These are phyloP conservation scores for Pythium biforme DNA, from an alignment of 352 stramenopile genomes.

Conservation along the genomic window DNA sequence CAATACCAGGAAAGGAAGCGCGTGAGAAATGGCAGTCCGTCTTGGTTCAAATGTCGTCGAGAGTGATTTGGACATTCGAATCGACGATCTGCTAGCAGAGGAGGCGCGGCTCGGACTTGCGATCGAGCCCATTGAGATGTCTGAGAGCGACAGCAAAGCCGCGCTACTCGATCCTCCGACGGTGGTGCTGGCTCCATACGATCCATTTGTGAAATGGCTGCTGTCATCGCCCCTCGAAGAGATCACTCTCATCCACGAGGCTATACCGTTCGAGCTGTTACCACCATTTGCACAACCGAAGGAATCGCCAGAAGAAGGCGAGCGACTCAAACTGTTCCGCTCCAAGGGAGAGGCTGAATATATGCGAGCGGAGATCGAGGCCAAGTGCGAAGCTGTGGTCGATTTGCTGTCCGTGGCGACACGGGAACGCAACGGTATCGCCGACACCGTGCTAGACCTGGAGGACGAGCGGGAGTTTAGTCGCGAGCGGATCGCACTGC, in stretches of 20 bases:
- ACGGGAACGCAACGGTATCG: constrained; percentile 43
- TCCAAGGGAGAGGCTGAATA: constrained; percentile 21
- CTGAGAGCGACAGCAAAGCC: constrained; percentile 3
- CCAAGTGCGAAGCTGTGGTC: constrained; percentile 40
- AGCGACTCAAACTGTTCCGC: not conserved
- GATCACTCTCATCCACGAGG: constrained; percentile 34
- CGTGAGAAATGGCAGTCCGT: not conserved
- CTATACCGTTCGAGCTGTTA: constrained; percentile 26
- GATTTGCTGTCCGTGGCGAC: constrained; percentile 50
- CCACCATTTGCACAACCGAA: constrained; percentile 3
- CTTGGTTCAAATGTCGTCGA: not conserved
- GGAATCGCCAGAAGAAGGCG: not conserved
- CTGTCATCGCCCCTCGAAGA: constrained; percentile 45
- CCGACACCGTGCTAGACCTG: constrained; percentile 40
- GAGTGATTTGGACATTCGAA: constrained; percentile 14
- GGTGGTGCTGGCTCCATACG: constrained; percentile 35
- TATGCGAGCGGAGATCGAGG: constrained; percentile 45
- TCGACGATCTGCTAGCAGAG: constrained; percentile 16
- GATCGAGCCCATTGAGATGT: not conserved
- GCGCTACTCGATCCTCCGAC: constrained; percentile 37
- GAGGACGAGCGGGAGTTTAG: constrained; percentile 45
- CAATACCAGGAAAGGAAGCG: not conserved
- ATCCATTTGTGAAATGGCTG: constrained; percentile 64
- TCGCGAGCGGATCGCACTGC: constrained; percentile 48
- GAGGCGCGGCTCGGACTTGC: constrained; percentile 11